phyloP scores from a whole-genome alignment of 2,329 filamentous ascomycete species.

The Colletotrichum chlorophyti region DNA sequence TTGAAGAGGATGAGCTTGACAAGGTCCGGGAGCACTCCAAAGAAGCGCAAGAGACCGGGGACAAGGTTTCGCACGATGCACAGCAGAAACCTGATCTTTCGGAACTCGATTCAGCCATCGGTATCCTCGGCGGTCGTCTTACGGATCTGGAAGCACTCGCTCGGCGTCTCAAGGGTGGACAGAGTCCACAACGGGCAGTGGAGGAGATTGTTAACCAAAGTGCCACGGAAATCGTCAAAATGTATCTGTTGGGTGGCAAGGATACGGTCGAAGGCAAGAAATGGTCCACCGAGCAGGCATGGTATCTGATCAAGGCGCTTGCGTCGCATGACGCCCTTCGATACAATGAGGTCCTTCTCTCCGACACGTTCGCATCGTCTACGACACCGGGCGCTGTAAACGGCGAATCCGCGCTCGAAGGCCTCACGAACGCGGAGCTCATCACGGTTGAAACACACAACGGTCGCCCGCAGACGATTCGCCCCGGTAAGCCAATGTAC shows the following conservation, averaged over 20 bases:
- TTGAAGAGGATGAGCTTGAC: constrained; percentile 58
- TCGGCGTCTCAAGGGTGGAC: constrained; percentile 86
- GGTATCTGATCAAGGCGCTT: constrained; percentile 84
- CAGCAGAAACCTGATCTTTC: constrained; percentile 54
- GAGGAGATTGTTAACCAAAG: constrained; percentile 88
- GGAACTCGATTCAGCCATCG: constrained; percentile 83
- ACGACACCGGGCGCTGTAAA: constrained; percentile 54
- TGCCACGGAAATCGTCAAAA: constrained; percentile 89
- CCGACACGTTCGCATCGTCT: constrained; percentile 73
- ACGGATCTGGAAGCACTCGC: constrained; percentile 94
- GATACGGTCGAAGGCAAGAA: constrained; percentile 56
- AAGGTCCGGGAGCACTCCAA: constrained; percentile 27
- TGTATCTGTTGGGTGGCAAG: constrained; percentile 78
- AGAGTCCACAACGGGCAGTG: constrained; percentile 81
- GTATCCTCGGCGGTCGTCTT: constrained; percentile 85
- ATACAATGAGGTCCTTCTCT: constrained; percentile 86
- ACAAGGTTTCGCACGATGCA: constrained; percentile 36
- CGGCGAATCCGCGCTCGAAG: constrained; percentile 79
- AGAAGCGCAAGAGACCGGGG: constrained; percentile 35
- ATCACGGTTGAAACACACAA: constrained; percentile 77
- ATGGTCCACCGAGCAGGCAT: constrained; percentile 88
- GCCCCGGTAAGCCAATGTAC: constrained; percentile 85
- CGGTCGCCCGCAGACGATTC: constrained; percentile 80
- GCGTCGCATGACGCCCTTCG: constrained; percentile 72
- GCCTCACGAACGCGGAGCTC: constrained; percentile 84